phyloP scores from a whole-genome alignment of 371 early-diverging fungal genomes.

The Lichtheimia hyalospora region DNA sequence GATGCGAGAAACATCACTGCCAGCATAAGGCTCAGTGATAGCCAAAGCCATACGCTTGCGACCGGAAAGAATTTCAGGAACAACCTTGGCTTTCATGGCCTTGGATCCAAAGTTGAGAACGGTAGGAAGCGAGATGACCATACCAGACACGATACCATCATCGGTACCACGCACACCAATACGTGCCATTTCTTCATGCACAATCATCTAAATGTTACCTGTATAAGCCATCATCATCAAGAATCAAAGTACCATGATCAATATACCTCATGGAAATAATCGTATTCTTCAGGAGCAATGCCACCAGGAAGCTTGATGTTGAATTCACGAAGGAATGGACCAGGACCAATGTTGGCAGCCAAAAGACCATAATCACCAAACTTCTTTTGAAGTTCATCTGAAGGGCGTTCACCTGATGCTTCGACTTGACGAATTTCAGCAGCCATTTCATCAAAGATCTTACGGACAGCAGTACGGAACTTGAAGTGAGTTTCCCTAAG shows the following conservation, averaged over 20 bases:
- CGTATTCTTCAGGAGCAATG: slow-evolving; percentile 57
- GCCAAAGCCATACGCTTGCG: slow-evolving; percentile 76
- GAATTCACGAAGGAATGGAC: slow-evolving; percentile 27
- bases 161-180: slow-evolving; percentile 24
- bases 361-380: slow-evolving; percentile 39
- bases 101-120: slow-evolving; percentile 35
- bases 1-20: slow-evolving; percentile 80
- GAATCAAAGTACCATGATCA: neutral
- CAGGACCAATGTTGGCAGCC: slow-evolving; percentile 35
- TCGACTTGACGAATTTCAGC: slow-evolving; percentile 44
- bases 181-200: slow-evolving; percentile 76
- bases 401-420: slow-evolving; percentile 36
- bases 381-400: slow-evolving; percentile 45
- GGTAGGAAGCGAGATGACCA: slow-evolving; percentile 55
- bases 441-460: slow-evolving; percentile 40
- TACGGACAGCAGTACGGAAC: slow-evolving; percentile 39
- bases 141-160: slow-evolving; percentile 38
- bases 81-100: slow-evolving; percentile 40
- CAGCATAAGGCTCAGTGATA: slow-evolving; percentile 67
- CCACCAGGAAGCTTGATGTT: slow-evolving; percentile 45
- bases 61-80: slow-evolving; percentile 66
- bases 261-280: slow-evolving; percentile 61
- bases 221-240: neutral
- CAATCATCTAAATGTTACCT: slow-evolving; percentile 41
- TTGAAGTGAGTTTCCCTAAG: slow-evolving; percentile 51